These are phyloP conservation scores for Trametes cinnabarina DNA, from an alignment of 768 basidiomycete genomes.

Conservation along the genomic window DNA sequence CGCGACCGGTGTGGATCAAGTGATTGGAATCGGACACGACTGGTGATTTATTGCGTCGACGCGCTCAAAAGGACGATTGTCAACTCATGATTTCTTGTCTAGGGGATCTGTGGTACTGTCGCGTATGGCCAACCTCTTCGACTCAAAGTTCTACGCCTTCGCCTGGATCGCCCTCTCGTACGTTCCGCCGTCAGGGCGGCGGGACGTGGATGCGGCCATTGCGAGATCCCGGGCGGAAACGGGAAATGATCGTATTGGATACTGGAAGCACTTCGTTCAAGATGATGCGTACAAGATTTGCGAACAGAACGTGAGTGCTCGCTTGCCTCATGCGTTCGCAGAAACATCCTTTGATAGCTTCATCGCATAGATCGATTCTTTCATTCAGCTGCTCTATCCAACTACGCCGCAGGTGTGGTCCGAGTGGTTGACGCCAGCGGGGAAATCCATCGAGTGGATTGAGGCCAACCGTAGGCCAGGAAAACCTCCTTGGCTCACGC, in stretches of 20 bases:
- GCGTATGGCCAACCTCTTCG: conserved; percentile 35
- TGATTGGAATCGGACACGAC: conserved; percentile 34
- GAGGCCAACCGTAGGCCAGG: conserved; percentile 27
- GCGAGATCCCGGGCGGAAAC: conserved; percentile 20
- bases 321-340: conserved; percentile 12
- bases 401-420: conserved; percentile 33
- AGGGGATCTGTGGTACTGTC: conserved; percentile 37
- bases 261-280: conserved; percentile 33
- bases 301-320: not conserved
- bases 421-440: conserved; percentile 34
- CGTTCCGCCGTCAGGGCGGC: conserved; percentile 26
- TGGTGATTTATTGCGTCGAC: conserved; percentile 23
- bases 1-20: conserved; percentile 25
- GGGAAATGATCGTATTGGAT: conserved; percentile 30
- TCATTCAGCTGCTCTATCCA: conserved; percentile 36
- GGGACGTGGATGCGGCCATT: conserved; percentile 27
- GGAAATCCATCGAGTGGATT: conserved; percentile 32
- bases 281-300: not conserved
- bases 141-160: conserved; percentile 39
- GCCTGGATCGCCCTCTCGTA: conserved; percentile 37
- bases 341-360: not conserved
- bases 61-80: no score
- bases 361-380: conserved; percentile 37
- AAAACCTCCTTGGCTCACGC: conserved; percentile 31
- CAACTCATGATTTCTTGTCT: not conserved